phyloP scores from a whole-genome alignment of 768 basidiomycete species.

The Leccinum barrowsii region DNA sequence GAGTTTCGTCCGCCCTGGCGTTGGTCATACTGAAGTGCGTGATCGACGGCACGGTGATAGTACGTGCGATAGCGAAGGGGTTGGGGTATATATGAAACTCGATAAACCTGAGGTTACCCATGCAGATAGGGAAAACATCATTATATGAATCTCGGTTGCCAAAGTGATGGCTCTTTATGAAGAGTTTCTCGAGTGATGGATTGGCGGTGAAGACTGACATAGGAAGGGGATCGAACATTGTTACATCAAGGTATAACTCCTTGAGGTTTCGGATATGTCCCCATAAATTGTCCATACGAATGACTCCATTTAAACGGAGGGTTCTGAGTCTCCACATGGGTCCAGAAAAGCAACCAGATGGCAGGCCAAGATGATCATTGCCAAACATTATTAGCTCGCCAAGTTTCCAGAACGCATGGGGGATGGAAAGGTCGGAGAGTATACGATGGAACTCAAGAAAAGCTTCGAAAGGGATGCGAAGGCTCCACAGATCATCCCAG shows the following conservation, averaged over 20 bases:
- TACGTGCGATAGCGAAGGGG: conserved; percentile 12
- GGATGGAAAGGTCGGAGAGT: conserved; percentile 30
- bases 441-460: conserved; percentile 22
- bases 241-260: conserved; percentile 11
- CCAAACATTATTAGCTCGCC: conserved; percentile 29
- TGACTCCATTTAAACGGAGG: conserved; percentile 20
- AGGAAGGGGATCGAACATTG: neutral
- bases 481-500: conserved; percentile 25
- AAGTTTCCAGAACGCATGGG: conserved; percentile 34
- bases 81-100: conserved; percentile 25
- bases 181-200: conserved; percentile 23
- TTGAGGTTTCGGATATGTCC: conserved; percentile 21
- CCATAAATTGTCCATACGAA: conserved; percentile 11
- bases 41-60: conserved; percentile 32
- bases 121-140: conserved; percentile 3
- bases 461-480: conserved; percentile 11
- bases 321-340: conserved; percentile 23
- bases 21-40: conserved; percentile 16
- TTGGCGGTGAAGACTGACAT: conserved; percentile 17
- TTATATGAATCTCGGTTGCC: neutral
- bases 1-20: conserved; percentile 15
- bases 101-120: conserved; percentile 36
- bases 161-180: neutral
- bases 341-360: conserved; percentile 3
- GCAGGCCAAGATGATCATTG: neutral